Conservation (phyloP, 2,329 filamentous ascomycete genomes). For the Pyrenophora graminea region DNA sequence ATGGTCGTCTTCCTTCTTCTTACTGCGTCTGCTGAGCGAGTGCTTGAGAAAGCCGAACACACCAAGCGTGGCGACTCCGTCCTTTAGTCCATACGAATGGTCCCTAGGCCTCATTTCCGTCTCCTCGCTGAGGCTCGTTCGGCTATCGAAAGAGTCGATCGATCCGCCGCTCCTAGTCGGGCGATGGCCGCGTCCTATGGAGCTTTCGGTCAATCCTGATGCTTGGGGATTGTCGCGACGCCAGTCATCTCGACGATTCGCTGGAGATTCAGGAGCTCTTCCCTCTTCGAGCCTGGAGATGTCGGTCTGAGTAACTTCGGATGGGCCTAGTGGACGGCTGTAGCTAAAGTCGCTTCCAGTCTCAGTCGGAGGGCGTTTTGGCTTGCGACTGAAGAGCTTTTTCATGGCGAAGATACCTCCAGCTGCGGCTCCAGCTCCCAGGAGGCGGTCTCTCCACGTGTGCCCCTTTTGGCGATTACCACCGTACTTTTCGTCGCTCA, state of each 20-base stretch:
- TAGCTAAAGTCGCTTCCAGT: conserved; percentile 60
- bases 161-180: conserved; percentile 44
- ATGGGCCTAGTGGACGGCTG: conserved; percentile 55
- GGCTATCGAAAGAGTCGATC: conserved; percentile 48
- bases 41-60: conserved; percentile 49
- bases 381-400: conserved; percentile 64
- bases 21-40: conserved; percentile 57
- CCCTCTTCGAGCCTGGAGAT: conserved; percentile 59
- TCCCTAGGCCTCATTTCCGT: conserved; percentile 24
- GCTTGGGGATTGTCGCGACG: conserved; percentile 44
- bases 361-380: conserved; percentile 49
- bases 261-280: conserved; percentile 54
- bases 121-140: conserved; percentile 45
- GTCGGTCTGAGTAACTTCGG: conserved; percentile 54
- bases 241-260: conserved; percentile 40
- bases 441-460: conserved; percentile 52
- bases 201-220: conserved; percentile 54
- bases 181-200: conserved; percentile 35
- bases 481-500: conserved; percentile 51
- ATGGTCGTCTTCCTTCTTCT: conserved; percentile 62
- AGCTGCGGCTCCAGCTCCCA: conserved; percentile 51
- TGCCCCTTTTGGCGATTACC: conserved; percentile 32
- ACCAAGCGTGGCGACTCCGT: conserved; percentile 55
- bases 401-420: conserved; percentile 49
- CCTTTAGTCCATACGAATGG: conserved; percentile 46